Evolutionary conservation across 1,284 basidiomycete genomes (phyloP), one percentile per base, ranked within the genome.

Genomic region (Boletus mariae): DNA sequence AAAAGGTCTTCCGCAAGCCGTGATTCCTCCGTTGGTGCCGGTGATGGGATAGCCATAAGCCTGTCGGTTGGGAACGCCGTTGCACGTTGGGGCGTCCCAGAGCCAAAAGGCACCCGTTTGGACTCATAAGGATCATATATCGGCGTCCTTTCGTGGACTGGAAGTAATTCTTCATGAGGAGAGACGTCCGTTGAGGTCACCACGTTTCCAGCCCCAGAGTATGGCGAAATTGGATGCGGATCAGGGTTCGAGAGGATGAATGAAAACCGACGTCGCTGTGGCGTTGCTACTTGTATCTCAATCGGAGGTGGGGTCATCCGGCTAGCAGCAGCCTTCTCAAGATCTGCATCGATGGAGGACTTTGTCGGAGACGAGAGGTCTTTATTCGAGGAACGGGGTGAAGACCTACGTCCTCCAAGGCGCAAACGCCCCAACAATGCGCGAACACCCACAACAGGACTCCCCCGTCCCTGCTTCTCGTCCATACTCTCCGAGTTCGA

Each of bases 1-100:
- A 76, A 64, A 40, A 77, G 64, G 15, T 74, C 75, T 20, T 75
- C 74, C 2, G 57, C 62, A 31, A 57, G 56, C 38, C 59, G 63
- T 7, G 67, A 70, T 48, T 61, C 67, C 26, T 74, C 73, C 12
- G 74, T 74, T n/a, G 58, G 61, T 20, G 46, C 69, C 0, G 75
- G 73, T 4, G 73, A 73, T 17, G 74, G 73, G 32, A 65, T 57
- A 2, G 64, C 50, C 34, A 2, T 38, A 47, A 53, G 28, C 26
- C 43, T 9, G 26, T 51, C 42, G 1, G 38, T 32, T 20, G 55
- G 56, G 44, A 57, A 45, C 13, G 52, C 5, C 34, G 37, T 46
- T 13, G 17, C 26, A 4, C 51, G 46, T 28, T 53, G 57, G 29
- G 42, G 12, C 4, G n/a, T 54, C 17, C n/a, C 50, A 0, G 41